These are phyloP conservation scores for Lichenothelia convexa DNA, from an alignment of 495 filamentous ascomycete genomes.

Conservation along the genomic window DNA sequence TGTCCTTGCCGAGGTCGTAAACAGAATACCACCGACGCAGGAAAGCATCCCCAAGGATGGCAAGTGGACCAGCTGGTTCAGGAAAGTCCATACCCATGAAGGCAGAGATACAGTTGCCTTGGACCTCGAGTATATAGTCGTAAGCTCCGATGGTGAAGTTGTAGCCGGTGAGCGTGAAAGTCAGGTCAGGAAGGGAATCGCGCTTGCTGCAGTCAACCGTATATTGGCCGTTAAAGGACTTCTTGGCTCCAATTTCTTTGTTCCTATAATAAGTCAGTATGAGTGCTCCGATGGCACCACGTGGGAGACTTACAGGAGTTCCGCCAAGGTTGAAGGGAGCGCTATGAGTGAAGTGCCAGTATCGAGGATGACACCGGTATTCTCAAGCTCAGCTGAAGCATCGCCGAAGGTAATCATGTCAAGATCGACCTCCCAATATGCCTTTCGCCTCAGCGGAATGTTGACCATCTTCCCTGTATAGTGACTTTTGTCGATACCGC, in stretches of 20 bases:
- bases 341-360: conserved; percentile 97
- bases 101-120: conserved; percentile 86
- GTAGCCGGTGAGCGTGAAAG: conserved; percentile 70
- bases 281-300: background rate
- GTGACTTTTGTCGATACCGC: conserved; percentile 71
- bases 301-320: conserved; percentile 50
- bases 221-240: conserved; percentile 91
- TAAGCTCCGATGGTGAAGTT: conserved; percentile 77
- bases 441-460: conserved; percentile 90
- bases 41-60: conserved; percentile 95
- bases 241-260: conserved; percentile 94
- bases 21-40: conserved; percentile 93
- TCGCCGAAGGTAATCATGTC: conserved; percentile 79
- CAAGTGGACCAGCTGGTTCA: conserved; percentile 75
- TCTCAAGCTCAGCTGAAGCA: conserved; percentile 65
- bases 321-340: conserved; percentile 77
- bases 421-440: conserved; percentile 98
- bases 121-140: conserved; percentile 93
- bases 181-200: conserved; percentile 65
- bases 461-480: conserved; percentile 81
- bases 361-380: conserved; percentile 92
- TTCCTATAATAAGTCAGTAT: conserved; percentile 33
- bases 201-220: conserved; percentile 76
- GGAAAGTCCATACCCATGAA: conserved; percentile 99
- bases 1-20: conserved; percentile 73